These are phyloP conservation scores for Annona squamosa DNA, from an alignment of 164 flowering plant species.

Conservation along the genomic window DNA sequence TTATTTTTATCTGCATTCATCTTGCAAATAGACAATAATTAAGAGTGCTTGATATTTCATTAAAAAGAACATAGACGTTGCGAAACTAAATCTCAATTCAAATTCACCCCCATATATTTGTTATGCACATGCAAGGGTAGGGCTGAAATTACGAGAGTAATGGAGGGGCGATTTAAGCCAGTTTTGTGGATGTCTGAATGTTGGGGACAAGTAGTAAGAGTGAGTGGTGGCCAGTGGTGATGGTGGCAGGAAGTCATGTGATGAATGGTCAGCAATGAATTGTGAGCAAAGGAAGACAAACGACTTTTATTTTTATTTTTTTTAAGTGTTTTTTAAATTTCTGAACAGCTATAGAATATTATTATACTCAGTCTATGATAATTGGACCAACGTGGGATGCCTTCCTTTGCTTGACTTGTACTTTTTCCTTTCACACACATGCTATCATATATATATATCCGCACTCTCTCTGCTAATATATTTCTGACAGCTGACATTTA, in stretches of 20 bases:
- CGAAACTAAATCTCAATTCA: too few relatives aligned
- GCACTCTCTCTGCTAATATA: too few relatives aligned
- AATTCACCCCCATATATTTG: too few relatives aligned
- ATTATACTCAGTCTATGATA: not conserved
- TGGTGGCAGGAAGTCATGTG: constrained; percentile 2
- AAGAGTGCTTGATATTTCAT: too few relatives aligned
- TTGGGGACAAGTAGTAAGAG: constrained; percentile 8
- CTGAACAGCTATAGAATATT: not conserved
- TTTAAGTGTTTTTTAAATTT: too few relatives aligned
- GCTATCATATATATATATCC: not conserved
- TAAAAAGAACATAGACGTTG: too few relatives aligned
- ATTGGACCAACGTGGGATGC: not conserved
- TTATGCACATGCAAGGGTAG: not conserved
- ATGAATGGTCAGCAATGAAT: not conserved
- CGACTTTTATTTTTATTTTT: too few relatives aligned
- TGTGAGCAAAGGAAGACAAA: not conserved
- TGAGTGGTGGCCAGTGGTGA: constrained; percentile 12
- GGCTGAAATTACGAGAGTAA: not conserved
- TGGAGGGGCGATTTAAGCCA: not conserved
- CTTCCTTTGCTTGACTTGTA: constrained; percentile 2
- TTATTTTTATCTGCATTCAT: too few relatives aligned
- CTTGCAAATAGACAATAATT: too few relatives aligned
- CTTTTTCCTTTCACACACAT: not conserved
- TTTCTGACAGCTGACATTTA: too few relatives aligned
- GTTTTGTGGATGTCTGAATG: constrained; percentile 5